Base-by-base conservation (phyloP, 2,329 filamentous ascomycete genomes). In the Neurospora sp. region DNA sequence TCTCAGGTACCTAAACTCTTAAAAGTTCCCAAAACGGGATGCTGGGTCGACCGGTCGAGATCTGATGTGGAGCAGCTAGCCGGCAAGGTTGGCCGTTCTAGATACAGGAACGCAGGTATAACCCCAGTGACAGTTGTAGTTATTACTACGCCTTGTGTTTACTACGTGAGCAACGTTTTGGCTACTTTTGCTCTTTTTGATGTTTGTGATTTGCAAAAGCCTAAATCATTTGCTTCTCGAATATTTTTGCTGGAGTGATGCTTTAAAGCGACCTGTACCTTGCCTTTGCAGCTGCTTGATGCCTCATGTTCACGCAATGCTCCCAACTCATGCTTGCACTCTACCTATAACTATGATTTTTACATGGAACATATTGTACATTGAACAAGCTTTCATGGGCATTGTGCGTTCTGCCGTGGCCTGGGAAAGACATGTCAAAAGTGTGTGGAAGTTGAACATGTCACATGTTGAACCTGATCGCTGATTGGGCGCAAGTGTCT, bases 1-100 rank as follows among this genome's bases (percentile, higher is more conserved):
- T 62, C 66, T 12, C 38, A 19, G 52, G 28, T 62, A 33, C 28
- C 36, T 39, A 67, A 40, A 67, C 62, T 15, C 36, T 40, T 40
- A 52, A 62, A 62, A 62, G 52, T 62, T 62, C 15, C 52, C 28
- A 62, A 62, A 36, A 62, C 52, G 52, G 52, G 52, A 62, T 62
- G 52, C 52, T 68, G 69, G 66, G 66, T 67, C 66, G 69, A 67
- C 65, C 66, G 66, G 66, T 67, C 66, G 66, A 67, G 66, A 43
- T 38, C 69, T 52, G 23, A 52, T 38, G 69, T 66, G 69, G 43
- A 46, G 67, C 46, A 65, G n/a, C 36, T 40, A 28, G 10, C 40
- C 23, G 41, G 67, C 28, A 68, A 38, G 28, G 15, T 19, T 40
- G 28, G 39, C 28, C 17, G 10, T 36, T 62, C 15, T 33, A 17